Evolutionary conservation across 2,329 filamentous ascomycete species (phyloP), one percentile per base, ranked within the genome.

Genomic region (Ascochyta clinopodiicola): DNA sequence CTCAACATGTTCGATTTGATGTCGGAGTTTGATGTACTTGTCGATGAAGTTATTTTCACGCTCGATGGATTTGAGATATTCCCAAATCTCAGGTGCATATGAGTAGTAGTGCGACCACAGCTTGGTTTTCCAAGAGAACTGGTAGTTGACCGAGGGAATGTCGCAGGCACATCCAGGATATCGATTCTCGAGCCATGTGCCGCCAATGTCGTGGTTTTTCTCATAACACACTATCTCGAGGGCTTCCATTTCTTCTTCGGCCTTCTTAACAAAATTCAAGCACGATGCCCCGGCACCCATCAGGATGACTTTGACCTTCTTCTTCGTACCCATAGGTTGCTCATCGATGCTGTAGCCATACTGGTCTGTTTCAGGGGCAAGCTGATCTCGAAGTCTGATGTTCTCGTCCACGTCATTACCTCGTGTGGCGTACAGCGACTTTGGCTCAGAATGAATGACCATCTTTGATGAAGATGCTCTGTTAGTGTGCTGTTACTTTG

Each of bases 111-210:
- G 59, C 12, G 59, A 65, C 80, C 79, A 82, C 0, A 75, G 63
- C 52, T 72, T 80, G 67, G 80, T 81, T 54, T 80, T 80, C 72
- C 81, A 84, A 6, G 76, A 78, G 57, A 81, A 83, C 52, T 83
- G 80, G 39, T 69, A 66, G 35, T 65, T 67, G 38, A 62, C 62
- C 8, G 64, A 66, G 2, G 66, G 62, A 6, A 67, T 63, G 24
- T 67, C 63, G 40, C 66, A 78, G 25, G 76, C 70, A 64, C 78
- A 77, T 9, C 77, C 78, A 5, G 76, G 75, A 48, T 79, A 76
- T 34, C 68, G 55, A 32, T 80, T 80, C 42, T 76, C 77, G 4
- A 76, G 61, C 74, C 73, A 75, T 0, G 78, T 79, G 5, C 78
- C 78, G 7, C 77, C 78, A 19, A 80, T 57, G 17, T 74, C 71